Base-by-base conservation (phyloP, 1,139 yeast species). In the Hemisphaericaspora xylanilytica region DNA sequence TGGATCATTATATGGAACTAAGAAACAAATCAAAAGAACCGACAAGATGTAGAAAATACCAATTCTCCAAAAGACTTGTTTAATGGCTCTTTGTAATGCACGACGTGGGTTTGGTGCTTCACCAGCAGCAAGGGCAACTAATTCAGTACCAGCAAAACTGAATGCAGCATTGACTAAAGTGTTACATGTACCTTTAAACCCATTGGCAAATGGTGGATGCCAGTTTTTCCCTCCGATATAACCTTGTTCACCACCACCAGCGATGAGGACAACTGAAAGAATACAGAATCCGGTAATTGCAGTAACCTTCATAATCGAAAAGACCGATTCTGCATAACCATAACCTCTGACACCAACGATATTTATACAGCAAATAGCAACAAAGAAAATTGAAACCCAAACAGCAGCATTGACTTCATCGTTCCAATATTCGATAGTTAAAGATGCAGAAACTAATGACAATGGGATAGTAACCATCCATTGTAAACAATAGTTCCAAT, bases 41-140 rank as follows among this genome's bases (percentile, higher is more conserved):
- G 73, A 59, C 20, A 66, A 57, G 50, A 69, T 54, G 50, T 69
- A 68, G 47, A 69, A 70, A 36, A 70, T 52, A 26, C 65, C 52
- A 42, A 70, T 66, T 57, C 75, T 63, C 73, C 73, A 67, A 47
- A 69, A 66, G 8, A 68, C 72, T 48, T 68, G 73, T 50, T 68
- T 68, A 48, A 63, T 65, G 24, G 75, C 73, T 49, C 53, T 63
- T 17, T 70, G 67, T 40, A 70, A 55, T 3, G 70, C 49, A 43
- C 56, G 57, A 42, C 70, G 53, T 33, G 75, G 75, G 47, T 69
- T 62, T 14, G 51, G 52, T 7, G 72, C 53, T 51, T 67, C 73
- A 16, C 70, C 73, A 5, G 72, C 72, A 8, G 70, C 65, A 37
- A 67, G 57, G 8, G 70, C 73, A 32, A 65, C 63, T 57, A 67